phyloP scores from a whole-genome alignment of 2,329 filamentous ascomycete species.

The Aspergillus fructus region DNA sequence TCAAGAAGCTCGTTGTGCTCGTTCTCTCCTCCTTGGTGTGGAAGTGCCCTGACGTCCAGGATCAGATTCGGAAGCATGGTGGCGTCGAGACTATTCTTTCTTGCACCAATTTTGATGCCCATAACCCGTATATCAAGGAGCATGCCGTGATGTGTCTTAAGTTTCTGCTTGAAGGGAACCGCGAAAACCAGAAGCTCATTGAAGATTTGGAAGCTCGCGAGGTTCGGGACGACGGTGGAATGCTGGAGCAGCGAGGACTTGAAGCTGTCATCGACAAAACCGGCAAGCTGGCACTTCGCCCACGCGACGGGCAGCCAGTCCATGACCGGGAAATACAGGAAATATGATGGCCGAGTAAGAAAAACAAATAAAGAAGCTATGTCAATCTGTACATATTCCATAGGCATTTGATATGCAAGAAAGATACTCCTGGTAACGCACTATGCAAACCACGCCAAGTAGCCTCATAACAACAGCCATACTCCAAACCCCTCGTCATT shows the following conservation, averaged over 20 bases:
- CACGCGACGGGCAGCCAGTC: constrained; percentile 27
- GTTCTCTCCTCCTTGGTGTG: constrained; percentile 87
- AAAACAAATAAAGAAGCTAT: not conserved
- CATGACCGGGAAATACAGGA: not conserved
- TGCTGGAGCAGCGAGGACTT: constrained; percentile 43
- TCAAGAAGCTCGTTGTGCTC: constrained; percentile 89
- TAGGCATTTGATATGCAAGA: not conserved
- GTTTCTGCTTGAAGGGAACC: constrained; percentile 57
- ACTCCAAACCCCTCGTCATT: not conserved
- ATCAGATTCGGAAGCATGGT: constrained; percentile 79
- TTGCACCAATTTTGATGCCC: constrained; percentile 86
- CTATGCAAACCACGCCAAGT: not conserved
- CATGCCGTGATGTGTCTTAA: constrained; percentile 87
- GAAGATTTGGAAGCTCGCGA: constrained; percentile 48
- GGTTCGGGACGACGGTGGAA: constrained; percentile 40
- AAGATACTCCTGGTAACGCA: not conserved
- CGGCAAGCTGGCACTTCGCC: constrained; percentile 42
- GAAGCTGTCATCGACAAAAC: constrained; percentile 44
- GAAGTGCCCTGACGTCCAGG: constrained; percentile 80
- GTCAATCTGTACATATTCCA: not conserved
- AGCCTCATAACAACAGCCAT: not conserved
- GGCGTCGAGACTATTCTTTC: constrained; percentile 85
- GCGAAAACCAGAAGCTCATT: constrained; percentile 55
- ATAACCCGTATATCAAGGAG: constrained; percentile 93
- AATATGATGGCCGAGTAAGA: not conserved